Conservation (phyloP, 805 yeast genomes). For the Myxozyma neotropica region DNA sequence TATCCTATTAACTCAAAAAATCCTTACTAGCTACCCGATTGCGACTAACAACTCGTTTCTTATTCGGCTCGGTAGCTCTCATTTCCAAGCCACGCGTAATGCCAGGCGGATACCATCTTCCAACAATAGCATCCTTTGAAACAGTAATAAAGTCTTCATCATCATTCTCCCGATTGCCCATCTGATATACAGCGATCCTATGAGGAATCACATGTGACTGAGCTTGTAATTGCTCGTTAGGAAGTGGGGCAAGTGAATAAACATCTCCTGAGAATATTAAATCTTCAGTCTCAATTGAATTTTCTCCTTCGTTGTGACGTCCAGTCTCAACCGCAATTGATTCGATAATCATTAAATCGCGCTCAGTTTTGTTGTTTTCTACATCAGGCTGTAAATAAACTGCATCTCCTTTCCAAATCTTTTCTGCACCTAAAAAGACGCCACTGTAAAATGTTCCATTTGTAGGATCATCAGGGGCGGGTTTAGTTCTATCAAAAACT, state of each 20-base stretch:
- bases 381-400: slow-evolving; percentile 17
- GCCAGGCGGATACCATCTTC: slow-evolving; percentile 15
- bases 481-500: slow-evolving; percentile 10
- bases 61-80: not conserved
- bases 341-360: slow-evolving; percentile 20
- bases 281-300: not conserved
- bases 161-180: not conserved
- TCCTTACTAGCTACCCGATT: slow-evolving; percentile 3
- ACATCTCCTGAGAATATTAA: slow-evolving; percentile 1
- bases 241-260: not conserved
- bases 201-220: not conserved
- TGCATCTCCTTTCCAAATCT: slow-evolving; percentile 31
- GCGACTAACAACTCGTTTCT: not conserved
- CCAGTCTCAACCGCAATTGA: not conserved
- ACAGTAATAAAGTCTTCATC: not conserved
- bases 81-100: not conserved
- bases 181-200: not conserved
- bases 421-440: slow-evolving; percentile 29
- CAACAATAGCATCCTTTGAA: not conserved
- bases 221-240: not conserved
- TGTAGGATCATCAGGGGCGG: not conserved
- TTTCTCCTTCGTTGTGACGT: not conserved
- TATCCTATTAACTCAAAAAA: not conserved
- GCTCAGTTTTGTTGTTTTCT: not conserved
- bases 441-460: slow-evolving; percentile 11